Conservation (phyloP, 768 basidiomycete species). For the Boletales sp. region DNA sequence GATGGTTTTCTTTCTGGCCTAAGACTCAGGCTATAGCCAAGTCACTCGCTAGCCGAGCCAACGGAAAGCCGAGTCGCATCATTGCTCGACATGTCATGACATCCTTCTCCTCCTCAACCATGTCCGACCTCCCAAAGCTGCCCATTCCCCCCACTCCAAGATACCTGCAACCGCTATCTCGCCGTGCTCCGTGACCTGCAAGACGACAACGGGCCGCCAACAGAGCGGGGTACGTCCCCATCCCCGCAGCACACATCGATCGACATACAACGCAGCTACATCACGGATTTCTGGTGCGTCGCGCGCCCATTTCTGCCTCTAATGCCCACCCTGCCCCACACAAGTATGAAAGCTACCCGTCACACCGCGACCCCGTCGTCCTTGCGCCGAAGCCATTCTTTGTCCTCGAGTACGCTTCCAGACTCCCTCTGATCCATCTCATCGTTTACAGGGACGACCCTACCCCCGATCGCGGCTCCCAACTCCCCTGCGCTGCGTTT, state of each 20-base stretch:
- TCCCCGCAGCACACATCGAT: not conserved
- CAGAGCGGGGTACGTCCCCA: conserved; percentile 57
- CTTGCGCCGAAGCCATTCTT: conserved; percentile 96
- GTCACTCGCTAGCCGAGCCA: too few species aligned
- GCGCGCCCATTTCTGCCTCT: not conserved
- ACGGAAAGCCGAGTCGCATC: too few species aligned
- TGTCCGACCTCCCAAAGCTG: conserved; percentile 88
- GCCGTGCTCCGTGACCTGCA: conserved; percentile 79
- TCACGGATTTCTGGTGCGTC: conserved; percentile 94
- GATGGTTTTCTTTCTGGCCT: too few species aligned
- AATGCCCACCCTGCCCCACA: too few species aligned
- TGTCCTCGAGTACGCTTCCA: conserved; percentile 76
- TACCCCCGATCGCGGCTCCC: conserved; percentile 78
- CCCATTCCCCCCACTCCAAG: conserved; percentile 88
- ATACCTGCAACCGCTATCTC: conserved; percentile 81
- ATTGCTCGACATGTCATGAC: too few species aligned
- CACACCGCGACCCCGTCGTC: conserved; percentile 88
- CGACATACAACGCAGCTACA: conserved; percentile 54
- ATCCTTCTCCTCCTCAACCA: too few species aligned
- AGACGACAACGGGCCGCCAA: conserved; percentile 67
- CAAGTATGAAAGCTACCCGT: conserved; percentile 88
- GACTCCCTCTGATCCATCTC: not conserved
- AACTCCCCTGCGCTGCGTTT: conserved; percentile 84
- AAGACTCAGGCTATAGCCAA: too few species aligned
- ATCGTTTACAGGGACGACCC: conserved; percentile 74